A percentile compares a stretch with the other conserved stretches of the same genome.
phyloP scores from a whole-genome alignment of 148 eudicot species.

The Arbutus unedo region DNA sequence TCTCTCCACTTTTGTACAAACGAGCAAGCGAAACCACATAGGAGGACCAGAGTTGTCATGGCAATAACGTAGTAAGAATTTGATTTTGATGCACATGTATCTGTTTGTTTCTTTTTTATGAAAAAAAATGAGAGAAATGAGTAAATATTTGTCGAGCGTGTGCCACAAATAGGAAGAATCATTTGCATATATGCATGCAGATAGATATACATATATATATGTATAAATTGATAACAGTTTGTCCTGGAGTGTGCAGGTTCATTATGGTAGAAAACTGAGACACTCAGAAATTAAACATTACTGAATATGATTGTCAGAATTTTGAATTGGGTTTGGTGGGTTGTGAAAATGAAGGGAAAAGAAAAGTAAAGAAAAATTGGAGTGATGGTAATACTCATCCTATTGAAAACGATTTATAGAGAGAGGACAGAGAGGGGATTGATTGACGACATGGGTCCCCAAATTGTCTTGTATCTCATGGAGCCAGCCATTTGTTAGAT shows the following conservation, averaged over 20 bases:
- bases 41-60: background rate
- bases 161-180: background rate
- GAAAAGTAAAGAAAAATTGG: background rate
- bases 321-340: background rate
- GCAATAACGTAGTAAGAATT: background rate
- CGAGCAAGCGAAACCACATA: background rate
- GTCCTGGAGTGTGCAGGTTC: background rate
- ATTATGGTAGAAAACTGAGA: background rate
- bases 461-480: background rate
- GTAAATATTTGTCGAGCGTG: background rate
- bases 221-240: background rate
- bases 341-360: background rate
- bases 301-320: background rate
- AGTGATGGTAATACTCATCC: background rate
- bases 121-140: background rate
- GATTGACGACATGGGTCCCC: background rate
- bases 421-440: background rate
- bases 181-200: background rate
- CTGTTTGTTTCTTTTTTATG: background rate
- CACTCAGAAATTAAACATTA: background rate
- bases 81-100: background rate
- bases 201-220: too few species aligned
- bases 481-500: too few species aligned
- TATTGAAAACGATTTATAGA: background rate
- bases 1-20: background rate